phyloP scores from a whole-genome alignment of 2,329 filamentous ascomycete genomes.

The Aspergillus neotritici region DNA sequence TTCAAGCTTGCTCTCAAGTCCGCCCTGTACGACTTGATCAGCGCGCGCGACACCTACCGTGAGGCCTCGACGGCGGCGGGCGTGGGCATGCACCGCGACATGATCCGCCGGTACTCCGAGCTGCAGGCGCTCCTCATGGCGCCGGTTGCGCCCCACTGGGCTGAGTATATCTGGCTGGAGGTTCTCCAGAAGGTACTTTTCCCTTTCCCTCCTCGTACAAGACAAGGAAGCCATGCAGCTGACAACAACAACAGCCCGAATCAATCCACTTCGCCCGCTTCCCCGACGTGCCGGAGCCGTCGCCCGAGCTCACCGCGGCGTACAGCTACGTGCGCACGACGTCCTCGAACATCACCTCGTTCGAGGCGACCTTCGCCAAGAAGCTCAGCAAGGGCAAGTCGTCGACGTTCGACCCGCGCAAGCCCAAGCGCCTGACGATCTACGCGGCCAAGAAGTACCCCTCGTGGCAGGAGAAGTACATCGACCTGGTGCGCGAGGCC shows the following conservation, averaged over 20 bases:
- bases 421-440: slow-evolving; percentile 85
- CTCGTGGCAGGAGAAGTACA: slow-evolving; percentile 85
- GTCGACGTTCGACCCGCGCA: slow-evolving; percentile 77
- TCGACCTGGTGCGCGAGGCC: slow-evolving; percentile 67
- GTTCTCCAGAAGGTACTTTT: slow-evolving; percentile 62
- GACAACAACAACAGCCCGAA: slow-evolving; percentile 42
- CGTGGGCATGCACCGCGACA: slow-evolving; percentile 78
- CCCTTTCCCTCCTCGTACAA: neutral
- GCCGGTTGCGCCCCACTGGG: slow-evolving; percentile 86
- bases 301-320: slow-evolving; percentile 66
- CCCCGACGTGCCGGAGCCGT: slow-evolving; percentile 62
- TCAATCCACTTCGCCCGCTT: slow-evolving; percentile 76
- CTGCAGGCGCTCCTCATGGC: slow-evolving; percentile 77
- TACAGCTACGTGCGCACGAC: slow-evolving; percentile 74
- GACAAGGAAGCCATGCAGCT: neutral
- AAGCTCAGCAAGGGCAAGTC: slow-evolving; percentile 91
- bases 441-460: slow-evolving; percentile 77
- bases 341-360: slow-evolving; percentile 73
- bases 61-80: slow-evolving; percentile 71
- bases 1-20: slow-evolving; percentile 85
- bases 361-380: slow-evolving; percentile 70
- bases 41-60: slow-evolving; percentile 83
- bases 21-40: slow-evolving; percentile 84
- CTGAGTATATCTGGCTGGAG: slow-evolving; percentile 91
- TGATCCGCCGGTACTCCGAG: slow-evolving; percentile 75